A percentile compares a stretch with the other conserved stretches of the same genome.
phyloP scores from a whole-genome alignment of 1,139 yeast species.

The Sugiyamaella novakii region DNA sequence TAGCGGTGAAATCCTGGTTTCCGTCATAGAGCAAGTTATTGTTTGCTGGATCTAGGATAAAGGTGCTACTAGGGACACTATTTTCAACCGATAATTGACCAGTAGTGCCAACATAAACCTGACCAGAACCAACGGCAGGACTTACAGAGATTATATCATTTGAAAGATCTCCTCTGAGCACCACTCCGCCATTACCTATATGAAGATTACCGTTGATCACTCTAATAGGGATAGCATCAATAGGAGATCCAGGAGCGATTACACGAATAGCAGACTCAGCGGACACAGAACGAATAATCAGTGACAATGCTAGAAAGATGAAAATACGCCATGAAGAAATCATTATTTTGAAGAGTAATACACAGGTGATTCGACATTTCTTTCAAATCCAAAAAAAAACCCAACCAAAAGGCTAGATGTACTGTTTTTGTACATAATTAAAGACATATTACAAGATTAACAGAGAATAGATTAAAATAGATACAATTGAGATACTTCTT shows the following conservation, averaged over 20 bases:
- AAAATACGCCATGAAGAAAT: conserved; percentile 12
- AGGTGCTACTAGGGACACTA: conserved; percentile 14
- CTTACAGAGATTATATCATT: conserved; percentile 5
- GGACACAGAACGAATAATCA: conserved; percentile 1
- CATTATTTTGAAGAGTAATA: conserved; percentile 6
- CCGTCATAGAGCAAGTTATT: conserved; percentile 23
- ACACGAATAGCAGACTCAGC: conserved; percentile 19
- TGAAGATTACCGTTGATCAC: conserved; percentile 9
- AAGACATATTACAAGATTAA: background rate
- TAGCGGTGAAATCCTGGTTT: conserved; percentile 26
- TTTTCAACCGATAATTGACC: conserved; percentile 15
- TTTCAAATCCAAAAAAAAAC: background rate
- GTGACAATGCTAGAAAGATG: conserved; percentile 4
- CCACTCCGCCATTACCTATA: conserved; percentile 14
- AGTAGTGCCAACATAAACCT: conserved; percentile 4
- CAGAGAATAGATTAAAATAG: too few species aligned
- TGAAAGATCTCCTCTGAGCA: conserved; percentile 8
- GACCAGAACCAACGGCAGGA: conserved; percentile 6
- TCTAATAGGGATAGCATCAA: conserved; percentile 13
- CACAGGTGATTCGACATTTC: conserved; percentile 2
- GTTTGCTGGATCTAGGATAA: conserved; percentile 9
- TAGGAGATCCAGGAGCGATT: conserved; percentile 16
- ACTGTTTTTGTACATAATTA: conserved; percentile 15
- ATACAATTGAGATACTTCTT: too few species aligned
- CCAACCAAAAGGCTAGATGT: conserved; percentile 4